Evolutionary conservation across 495 filamentous ascomycete genomes (phyloP).

Genomic region (Hypoxylon rickii): DNA sequence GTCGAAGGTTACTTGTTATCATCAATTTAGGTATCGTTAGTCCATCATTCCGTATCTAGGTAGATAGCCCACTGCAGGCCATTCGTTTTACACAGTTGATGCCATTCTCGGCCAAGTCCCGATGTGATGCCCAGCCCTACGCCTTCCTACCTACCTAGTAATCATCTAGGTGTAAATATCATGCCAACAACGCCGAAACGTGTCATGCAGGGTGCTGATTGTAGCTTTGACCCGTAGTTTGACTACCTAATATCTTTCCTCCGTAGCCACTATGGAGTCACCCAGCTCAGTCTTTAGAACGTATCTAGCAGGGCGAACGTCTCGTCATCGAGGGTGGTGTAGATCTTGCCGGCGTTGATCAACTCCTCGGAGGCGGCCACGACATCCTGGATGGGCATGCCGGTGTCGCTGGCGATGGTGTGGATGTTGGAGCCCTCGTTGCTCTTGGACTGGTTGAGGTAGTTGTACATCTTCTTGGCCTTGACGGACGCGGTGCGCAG

Average conservation of each 20-base stretch:
- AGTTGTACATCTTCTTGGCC: slow-evolving; percentile 70
- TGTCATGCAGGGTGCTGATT: background rate
- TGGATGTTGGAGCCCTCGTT: slow-evolving; percentile 83
- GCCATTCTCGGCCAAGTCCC: slow-evolving; percentile 7
- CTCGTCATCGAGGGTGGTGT: slow-evolving; percentile 87
- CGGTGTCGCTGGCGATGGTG: slow-evolving; percentile 66
- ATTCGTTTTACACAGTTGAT: slow-evolving; percentile 25
- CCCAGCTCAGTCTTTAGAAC: too few species aligned
- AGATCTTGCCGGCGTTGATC: slow-evolving; percentile 72
- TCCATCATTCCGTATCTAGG: slow-evolving; percentile 28
- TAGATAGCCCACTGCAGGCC: slow-evolving; percentile 25
- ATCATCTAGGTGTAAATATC: too few species aligned
- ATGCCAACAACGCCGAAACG: slow-evolving; percentile 20
- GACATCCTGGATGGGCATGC: slow-evolving; percentile 69
- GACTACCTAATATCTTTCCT: background rate
- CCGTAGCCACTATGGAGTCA: background rate
- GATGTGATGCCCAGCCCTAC: slow-evolving; percentile 11
- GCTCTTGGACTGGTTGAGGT: slow-evolving; percentile 66
- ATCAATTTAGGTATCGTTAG: slow-evolving; percentile 32
- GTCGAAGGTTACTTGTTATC: slow-evolving; percentile 1
- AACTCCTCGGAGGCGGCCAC: slow-evolving; percentile 78
- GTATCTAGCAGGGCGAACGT: slow-evolving; percentile 75
- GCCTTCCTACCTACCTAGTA: slow-evolving; percentile 1
- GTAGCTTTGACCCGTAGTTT: background rate
- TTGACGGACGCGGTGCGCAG: slow-evolving; percentile 56